Evolutionary conservation across 441 rosid genomes (phyloP).

Genomic region (Jatropha multifida): DNA sequence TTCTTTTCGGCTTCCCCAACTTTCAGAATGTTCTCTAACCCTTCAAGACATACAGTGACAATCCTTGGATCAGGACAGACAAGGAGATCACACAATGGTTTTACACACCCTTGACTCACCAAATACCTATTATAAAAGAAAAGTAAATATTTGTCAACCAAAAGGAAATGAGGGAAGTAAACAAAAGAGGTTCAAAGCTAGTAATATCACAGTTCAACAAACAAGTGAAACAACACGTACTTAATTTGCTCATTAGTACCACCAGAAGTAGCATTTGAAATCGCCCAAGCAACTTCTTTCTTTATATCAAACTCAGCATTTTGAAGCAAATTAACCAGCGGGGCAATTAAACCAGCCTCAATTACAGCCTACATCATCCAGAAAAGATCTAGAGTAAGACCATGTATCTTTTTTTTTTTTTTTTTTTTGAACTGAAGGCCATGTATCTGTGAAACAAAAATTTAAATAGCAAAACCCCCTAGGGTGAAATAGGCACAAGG

Average conservation of each 20-base stretch:
- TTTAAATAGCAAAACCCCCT: background rate
- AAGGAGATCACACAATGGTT: slow-evolving; percentile 83
- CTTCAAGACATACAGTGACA: slow-evolving; percentile 72
- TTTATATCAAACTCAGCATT: slow-evolving; percentile 81
- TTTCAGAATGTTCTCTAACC: slow-evolving; percentile 80
- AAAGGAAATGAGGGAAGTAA: background rate
- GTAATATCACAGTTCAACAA: background rate
- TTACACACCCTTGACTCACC: slow-evolving; percentile 66
- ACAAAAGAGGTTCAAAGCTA: background rate
- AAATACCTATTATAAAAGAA: slow-evolving; percentile 38
- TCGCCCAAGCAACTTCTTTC: slow-evolving; percentile 81
- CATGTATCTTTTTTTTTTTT: background rate
- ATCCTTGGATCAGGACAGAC: slow-evolving; percentile 81
- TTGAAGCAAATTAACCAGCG: slow-evolving; percentile 62
- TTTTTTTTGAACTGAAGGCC: background rate
- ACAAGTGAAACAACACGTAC: slow-evolving; percentile 31
- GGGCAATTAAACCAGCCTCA: slow-evolving; percentile 52
- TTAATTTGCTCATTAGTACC: slow-evolving; percentile 77
- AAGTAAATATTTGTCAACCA: background rate
- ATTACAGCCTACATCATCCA: slow-evolving; percentile 51
- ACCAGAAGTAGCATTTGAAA: slow-evolving; percentile 80
- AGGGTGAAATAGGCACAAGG: too few species aligned
- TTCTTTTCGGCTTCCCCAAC: slow-evolving; percentile 72
- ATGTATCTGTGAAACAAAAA: background rate
- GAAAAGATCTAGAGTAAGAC: slow-evolving; percentile 2